phyloP scores from a whole-genome alignment of 2,329 filamentous ascomycete genomes.

The Aspergillus carbonarius region DNA sequence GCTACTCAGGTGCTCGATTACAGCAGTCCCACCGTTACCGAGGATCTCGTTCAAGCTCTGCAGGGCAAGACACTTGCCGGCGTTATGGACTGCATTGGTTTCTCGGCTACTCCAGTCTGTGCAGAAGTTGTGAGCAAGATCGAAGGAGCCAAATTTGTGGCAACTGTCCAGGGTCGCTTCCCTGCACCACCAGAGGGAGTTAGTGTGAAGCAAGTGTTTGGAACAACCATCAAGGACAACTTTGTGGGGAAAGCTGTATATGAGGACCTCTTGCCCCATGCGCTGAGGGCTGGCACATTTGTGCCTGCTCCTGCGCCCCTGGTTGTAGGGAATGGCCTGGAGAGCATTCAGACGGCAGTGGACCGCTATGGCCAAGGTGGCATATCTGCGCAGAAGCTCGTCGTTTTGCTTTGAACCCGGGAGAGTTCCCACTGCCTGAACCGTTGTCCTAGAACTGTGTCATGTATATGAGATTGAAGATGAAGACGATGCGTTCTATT shows the following conservation, averaged over 20 bases:
- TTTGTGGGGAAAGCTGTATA: slow-evolving; percentile 32
- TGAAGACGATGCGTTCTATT: too few relatives aligned
- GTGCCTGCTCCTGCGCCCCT: slow-evolving; percentile 34
- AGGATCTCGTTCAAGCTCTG: slow-evolving; percentile 14
- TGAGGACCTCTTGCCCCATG: slow-evolving; percentile 33
- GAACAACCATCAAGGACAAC: slow-evolving; percentile 18
- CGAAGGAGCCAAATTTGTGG: slow-evolving; percentile 20
- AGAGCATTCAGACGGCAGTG: background rate
- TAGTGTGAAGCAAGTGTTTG: slow-evolving; percentile 25
- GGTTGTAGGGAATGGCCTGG: slow-evolving; percentile 24
- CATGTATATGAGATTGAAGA: too few relatives aligned
- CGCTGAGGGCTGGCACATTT: slow-evolving; percentile 29
- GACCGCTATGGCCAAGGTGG: background rate
- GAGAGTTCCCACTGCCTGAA: too few relatives aligned
- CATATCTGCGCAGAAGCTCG: background rate
- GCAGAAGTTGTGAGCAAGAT: slow-evolving; percentile 13
- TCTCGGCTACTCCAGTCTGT: background rate
- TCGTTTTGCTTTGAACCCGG: background rate
- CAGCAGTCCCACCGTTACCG: slow-evolving; percentile 18
- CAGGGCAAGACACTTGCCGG: slow-evolving; percentile 15
- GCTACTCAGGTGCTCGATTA: slow-evolving; percentile 49
- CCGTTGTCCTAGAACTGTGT: too few relatives aligned
- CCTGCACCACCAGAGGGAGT: slow-evolving; percentile 19
- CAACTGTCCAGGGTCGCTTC: slow-evolving; percentile 9
- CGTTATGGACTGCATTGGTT: slow-evolving; percentile 11